Percentiles rank a stretch among this genome's conserved stretches.
phyloP scores from a whole-genome alignment of 2,329 filamentous ascomycete genomes.

The Paraconiothyrium brasiliense region DNA sequence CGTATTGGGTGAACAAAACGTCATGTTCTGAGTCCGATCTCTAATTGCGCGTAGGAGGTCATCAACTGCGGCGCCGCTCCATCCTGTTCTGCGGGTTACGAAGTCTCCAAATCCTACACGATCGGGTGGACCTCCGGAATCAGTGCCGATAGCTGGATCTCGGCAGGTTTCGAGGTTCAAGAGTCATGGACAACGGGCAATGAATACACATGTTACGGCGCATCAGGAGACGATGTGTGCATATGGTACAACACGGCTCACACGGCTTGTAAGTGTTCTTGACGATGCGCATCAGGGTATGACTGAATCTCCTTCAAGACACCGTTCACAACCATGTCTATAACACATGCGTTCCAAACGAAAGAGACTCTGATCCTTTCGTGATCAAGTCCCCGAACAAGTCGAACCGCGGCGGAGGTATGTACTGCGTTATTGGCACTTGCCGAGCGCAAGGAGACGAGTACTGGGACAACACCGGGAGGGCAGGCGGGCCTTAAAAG shows the following conservation, averaged over 20 bases:
- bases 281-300: neutral
- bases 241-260: conserved; percentile 20
- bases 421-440: conserved; percentile 19
- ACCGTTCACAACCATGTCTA: conserved; percentile 3
- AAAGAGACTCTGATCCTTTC: conserved; percentile 1
- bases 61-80: conserved; percentile 12
- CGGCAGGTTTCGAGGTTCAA: conserved; percentile 8
- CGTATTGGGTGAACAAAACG: neutral
- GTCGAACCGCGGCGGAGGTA: conserved; percentile 13
- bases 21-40: too few relatives aligned
- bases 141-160: conserved; percentile 3
- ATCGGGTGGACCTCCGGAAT: neutral
- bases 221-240: conserved; percentile 8
- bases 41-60: neutral
- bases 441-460: conserved; percentile 14
- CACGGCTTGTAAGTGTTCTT: conserved; percentile 18
- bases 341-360: conserved; percentile 3
- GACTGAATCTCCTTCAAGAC: neutral
- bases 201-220: conserved; percentile 12
- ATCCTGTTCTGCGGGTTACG: conserved; percentile 10
- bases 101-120: conserved; percentile 12
- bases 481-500: conserved; percentile 16
- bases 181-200: conserved; percentile 11
- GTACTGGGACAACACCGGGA: conserved; percentile 17
- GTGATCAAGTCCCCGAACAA: conserved; percentile 16